Base-by-base conservation (phyloP, 257 asterid genomes). In the Misopates orontium region DNA sequence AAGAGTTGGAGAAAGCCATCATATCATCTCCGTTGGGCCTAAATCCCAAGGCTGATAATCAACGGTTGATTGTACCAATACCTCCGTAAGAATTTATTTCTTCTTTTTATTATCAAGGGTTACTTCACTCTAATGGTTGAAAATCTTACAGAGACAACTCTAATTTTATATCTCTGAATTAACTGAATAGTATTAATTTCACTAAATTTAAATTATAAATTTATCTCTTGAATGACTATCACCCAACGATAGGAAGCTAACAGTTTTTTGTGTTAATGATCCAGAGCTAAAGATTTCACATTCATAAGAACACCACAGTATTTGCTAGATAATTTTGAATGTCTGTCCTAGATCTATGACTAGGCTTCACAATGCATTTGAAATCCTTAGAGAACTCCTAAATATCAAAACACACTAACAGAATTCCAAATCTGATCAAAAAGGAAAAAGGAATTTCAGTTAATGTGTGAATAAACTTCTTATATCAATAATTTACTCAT, bases 1-100 rank as follows among this genome's bases (percentile, higher is more conserved):
- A 89, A 74, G 96, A 85, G 76, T 76, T 93, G 80, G 97, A 93
- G 74, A 93, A 93, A 73, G 97, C 98, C 70, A 89, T 93, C 58
- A 68, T 77, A 61, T 74, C 85, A 18, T 93, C 99, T 69, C 99
- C 99, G 0, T 66, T 93, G 77, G 96, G 99, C 54, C 79, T 93
- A 75, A 93, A 93, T 75, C 99, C 97, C 14, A 76, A 80, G 66
- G 15, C 86, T n/a, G 98, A 87, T 68, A 66, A 9, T 75, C 91
- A 93, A 58, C 90, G 95, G 31, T 62, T 90, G 79, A 51, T 90
- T 73, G 87, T 80, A 63, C 83, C 97, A 7, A 86, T 93, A 68
- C 99, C 99, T 65, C 86, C 99, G 97, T 93, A 87, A 85, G 97
- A 25, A 49, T 59, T 71, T 70, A 51, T 36, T 36, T 22, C 6